These are phyloP conservation scores for Xeromyces bisporus DNA, from an alignment of 495 filamentous ascomycete species.

Conservation along the genomic window DNA sequence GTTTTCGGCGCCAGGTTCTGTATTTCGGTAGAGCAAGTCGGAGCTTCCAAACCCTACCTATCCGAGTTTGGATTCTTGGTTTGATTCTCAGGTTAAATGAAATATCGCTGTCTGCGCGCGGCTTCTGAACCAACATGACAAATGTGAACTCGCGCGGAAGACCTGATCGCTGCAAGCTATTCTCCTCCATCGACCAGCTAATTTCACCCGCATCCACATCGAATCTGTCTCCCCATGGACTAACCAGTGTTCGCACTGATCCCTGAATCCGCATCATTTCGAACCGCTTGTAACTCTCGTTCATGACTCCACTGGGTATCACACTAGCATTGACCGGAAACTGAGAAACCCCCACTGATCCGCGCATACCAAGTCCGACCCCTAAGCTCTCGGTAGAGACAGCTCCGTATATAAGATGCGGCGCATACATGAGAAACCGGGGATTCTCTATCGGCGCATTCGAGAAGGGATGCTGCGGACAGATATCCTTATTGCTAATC, in stretches of 20 bases:
- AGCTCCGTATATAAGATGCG: conserved; percentile 35
- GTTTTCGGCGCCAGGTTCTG: conserved; percentile 10
- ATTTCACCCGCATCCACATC: conserved; percentile 29
- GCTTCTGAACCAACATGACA: conserved; percentile 32
- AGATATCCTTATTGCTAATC: conserved; percentile 2
- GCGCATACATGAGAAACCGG: conserved; percentile 33
- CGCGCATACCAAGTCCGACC: conserved; percentile 34
- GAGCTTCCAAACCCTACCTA: conserved; percentile 17
- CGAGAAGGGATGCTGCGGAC: not conserved
- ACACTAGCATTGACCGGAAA: conserved; percentile 27
- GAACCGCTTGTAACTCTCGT: conserved; percentile 25
- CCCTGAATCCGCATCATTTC: conserved; percentile 40
- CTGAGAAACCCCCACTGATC: conserved; percentile 30
- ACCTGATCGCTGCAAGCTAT: conserved; percentile 31
- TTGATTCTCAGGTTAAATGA: conserved; percentile 21
- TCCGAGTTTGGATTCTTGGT: conserved; percentile 20
- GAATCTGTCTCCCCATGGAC: conserved; percentile 14
- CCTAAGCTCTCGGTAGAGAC: conserved; percentile 34
- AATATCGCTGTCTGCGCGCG: conserved; percentile 13
- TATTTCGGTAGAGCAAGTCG: conserved; percentile 15
- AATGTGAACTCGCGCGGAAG: conserved; percentile 40
- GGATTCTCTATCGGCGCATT: conserved; percentile 8
- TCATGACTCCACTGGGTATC: conserved; percentile 23
- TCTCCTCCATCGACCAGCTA: conserved; percentile 37
- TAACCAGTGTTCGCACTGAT: conserved; percentile 25